Percentiles rank a stretch among this genome's conserved stretches.
Evolutionary conservation across 73 alveolate genomes (phyloP).

Genomic region (Paramecium bursaria): DNA sequence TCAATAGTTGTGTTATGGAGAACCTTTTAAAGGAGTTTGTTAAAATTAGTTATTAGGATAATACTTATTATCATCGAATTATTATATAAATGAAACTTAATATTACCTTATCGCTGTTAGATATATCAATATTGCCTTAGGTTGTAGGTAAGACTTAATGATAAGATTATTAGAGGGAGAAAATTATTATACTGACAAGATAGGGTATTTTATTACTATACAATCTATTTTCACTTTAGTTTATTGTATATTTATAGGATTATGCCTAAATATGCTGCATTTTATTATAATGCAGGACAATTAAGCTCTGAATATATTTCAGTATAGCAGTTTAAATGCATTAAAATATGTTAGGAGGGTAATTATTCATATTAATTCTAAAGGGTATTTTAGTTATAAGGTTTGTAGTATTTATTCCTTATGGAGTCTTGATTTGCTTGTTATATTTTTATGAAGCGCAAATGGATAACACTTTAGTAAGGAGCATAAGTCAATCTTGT

Average conservation of each 20-base stretch:
- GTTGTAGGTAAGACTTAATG: constrained; percentile 22
- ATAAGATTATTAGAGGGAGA: constrained; percentile 30
- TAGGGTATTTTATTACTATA: not conserved
- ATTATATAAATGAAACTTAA: no score
- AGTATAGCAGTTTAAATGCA: not conserved
- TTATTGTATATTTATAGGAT: constrained; percentile 46
- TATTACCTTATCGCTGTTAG: constrained; percentile 12
- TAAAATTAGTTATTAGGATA: no score
- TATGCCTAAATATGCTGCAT: not conserved
- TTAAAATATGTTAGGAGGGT: not conserved
- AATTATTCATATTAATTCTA: no score
- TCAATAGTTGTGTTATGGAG: no score
- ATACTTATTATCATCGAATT: no score
- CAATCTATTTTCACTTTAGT: constrained; percentile 16
- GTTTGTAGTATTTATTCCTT: not conserved
- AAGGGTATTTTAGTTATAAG: not conserved
- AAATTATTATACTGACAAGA: not conserved
- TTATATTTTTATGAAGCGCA: constrained; percentile 45
- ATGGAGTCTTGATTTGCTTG: constrained; percentile 1
- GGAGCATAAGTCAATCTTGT: not conserved
- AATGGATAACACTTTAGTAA: constrained; percentile 24
- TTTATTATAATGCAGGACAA: constrained; percentile 24
- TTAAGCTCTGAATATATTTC: not conserved
- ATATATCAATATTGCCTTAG: constrained; percentile 20
- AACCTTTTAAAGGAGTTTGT: no score